Evolutionary conservation across 2,329 filamentous ascomycete species (phyloP), one percentile per base, ranked within the genome.

Genomic region (Grosmannia serpens): DNA sequence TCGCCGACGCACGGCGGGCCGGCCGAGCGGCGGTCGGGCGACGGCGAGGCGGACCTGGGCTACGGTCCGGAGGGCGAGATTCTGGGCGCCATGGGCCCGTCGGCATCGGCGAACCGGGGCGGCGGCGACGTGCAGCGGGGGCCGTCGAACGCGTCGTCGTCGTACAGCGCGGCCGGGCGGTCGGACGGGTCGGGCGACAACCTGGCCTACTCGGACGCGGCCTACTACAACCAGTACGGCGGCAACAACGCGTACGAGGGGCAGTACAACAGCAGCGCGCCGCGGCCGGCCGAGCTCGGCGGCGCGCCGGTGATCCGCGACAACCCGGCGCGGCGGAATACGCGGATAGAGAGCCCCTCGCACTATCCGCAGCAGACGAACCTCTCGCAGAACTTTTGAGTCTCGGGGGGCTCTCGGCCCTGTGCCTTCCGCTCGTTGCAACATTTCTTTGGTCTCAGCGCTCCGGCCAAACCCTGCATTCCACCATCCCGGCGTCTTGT

Each of bases 351-450:
- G 75, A 95, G 87, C 69, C 87, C 90, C 2, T 83, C 88, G 51
- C 88, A 94, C 62, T 95, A 89, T 67, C 91, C 92, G 13, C 89
- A 95, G 69, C 91, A 95, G 75, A 95, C 89, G 67, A 94, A 94
- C 60, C 96, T 99, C 67, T 89, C 94, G 35, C 94, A 97, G 74
- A 99, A 99, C 73, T 99, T 99, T 67, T 97, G 82, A 52, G n/a
- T n/a, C n/a, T n/a, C n/a, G n/a, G n/a, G n/a, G n/a, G n/a, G n/a
- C n/a, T n/a, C n/a, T n/a, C n/a, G n/a, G n/a, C n/a, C n/a, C n/a
- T n/a, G n/a, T n/a, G n/a, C n/a, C n/a, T n/a, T n/a, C n/a, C n/a
- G n/a, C n/a, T 11, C 35, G 35, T 13, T 17, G n/a, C n/a, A n/a
- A n/a, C n/a, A n/a, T 29, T 10, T 31, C 26, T 20, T n/a, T 49